Evolutionary conservation across 306 rosid genomes (phyloP).

Genomic region (Pterocarpus macrocarpus): DNA sequence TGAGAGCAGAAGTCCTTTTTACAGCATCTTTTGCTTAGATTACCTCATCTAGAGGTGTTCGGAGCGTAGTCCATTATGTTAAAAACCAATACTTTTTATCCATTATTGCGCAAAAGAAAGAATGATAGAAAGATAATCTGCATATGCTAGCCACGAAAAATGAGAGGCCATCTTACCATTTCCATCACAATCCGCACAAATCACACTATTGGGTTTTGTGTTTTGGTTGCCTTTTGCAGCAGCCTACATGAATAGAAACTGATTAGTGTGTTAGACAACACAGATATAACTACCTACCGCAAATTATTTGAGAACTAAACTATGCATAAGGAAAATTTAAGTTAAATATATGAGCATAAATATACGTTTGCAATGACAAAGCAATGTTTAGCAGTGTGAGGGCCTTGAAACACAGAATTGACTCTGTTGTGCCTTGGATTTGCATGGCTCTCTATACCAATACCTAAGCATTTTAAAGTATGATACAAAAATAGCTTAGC

Average conservation of each 20-base stretch:
- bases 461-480: constrained; percentile 16
- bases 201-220: constrained; percentile 74
- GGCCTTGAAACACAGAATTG: constrained; percentile 42
- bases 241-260: constrained; percentile 55
- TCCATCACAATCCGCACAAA: constrained; percentile 86
- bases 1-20: background rate
- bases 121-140: background rate
- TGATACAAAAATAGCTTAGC: constrained; percentile 15
- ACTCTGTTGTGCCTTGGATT: constrained; percentile 44
- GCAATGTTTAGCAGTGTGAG: constrained; percentile 41
- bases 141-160: constrained; percentile 19
- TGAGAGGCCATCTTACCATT: constrained; percentile 59
- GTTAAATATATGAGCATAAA: background rate
- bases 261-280: background rate
- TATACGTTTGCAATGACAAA: constrained; percentile 62
- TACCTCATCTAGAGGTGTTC: background rate
- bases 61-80: background rate
- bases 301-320: background rate
- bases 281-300: background rate
- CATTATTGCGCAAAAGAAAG: background rate
- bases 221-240: constrained; percentile 55
- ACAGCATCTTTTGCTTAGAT: background rate
- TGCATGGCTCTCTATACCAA: constrained; percentile 14
- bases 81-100: background rate
- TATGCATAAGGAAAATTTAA: background rate